Base-by-base conservation (phyloP, 352 stramenopile genomes). In the Phytopythium aichiense region DNA sequence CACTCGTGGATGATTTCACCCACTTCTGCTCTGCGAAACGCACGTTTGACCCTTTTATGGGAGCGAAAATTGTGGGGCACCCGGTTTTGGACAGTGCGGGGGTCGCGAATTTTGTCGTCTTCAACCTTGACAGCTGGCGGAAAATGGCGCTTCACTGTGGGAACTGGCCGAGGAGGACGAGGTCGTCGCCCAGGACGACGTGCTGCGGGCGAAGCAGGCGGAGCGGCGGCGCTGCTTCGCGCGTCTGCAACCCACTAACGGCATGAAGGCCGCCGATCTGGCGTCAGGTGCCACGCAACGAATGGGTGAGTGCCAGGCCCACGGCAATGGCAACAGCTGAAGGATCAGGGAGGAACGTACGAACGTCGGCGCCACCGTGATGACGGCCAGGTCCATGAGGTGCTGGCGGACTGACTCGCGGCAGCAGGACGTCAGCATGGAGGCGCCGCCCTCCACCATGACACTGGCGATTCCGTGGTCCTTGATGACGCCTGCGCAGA, bases 401-500 rank as follows among this genome's bases (percentile, higher is more conserved):
- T 78, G 74, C 12, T 45, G 18, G 13, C 59, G 54, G 9, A 68
- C 65, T 22, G 66, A 68, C 62, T 79, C 71, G 37, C 67, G 65
- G 20, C 94, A 60, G 53, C 83, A 91, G n/a, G 79, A 71, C n/a
- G 81, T 81, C 30, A 96, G 76, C 51, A 96, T 87, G 4, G 76
- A 64, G 2, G 86, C 77, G 12, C 88, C 88, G 23, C 88, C 88
- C 76, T 96, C 88, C 18, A 96, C 65, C 88, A 95, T 96, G 30
- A 95, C 57, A 49, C 76, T 92, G 7, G 58, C 42, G 49, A 95
- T 68, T 0, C 79, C 83, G 54, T 74, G 65, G 15, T 61, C 35
- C 22, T 66, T 69, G 13, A 81, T 56, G 0, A 79, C 59, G 38
- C 66, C 81, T 90, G 38, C 22, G n/a, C 25, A 40, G 61, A 15